Evolutionary conservation across 805 yeast genomes (phyloP).

Genomic region (Ogataea siamensis): DNA sequence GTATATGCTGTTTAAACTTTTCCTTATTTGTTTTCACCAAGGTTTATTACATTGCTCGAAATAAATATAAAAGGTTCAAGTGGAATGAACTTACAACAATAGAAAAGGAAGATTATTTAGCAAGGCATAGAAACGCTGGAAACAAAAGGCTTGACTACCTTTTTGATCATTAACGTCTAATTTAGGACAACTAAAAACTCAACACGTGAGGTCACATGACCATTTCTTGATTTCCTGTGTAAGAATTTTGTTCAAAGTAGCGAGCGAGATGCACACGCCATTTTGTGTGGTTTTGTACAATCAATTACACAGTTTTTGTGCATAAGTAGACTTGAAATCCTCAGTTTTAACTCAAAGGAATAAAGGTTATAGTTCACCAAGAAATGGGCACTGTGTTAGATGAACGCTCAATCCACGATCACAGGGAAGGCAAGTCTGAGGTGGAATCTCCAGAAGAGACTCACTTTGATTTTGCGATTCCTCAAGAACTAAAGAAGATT

Average conservation of each 20-base stretch:
- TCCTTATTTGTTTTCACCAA: slow-evolving; percentile 31
- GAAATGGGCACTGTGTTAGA: background rate
- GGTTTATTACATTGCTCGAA: slow-evolving; percentile 46
- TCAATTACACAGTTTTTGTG: no score
- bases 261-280: no score
- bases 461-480: slow-evolving; percentile 14
- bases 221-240: no score
- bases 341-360: no score
- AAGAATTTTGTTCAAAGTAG: no score
- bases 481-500: slow-evolving; percentile 7
- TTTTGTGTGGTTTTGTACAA: no score
- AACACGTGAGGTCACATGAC: slow-evolving; percentile 2
- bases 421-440: no score
- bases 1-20: slow-evolving; percentile 33
- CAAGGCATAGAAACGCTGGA: slow-evolving; percentile 41
- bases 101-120: slow-evolving; percentile 45
- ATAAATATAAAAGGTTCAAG: slow-evolving; percentile 44
- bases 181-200: background rate
- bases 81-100: slow-evolving; percentile 50
- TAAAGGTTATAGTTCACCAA: background rate
- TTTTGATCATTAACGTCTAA: slow-evolving; percentile 19
- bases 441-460: no score
- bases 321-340: no score
- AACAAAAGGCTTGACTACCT: slow-evolving; percentile 50
- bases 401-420: no score